phyloP scores from a whole-genome alignment of 257 asterid genomes.

The Marsdenia floribunda region DNA sequence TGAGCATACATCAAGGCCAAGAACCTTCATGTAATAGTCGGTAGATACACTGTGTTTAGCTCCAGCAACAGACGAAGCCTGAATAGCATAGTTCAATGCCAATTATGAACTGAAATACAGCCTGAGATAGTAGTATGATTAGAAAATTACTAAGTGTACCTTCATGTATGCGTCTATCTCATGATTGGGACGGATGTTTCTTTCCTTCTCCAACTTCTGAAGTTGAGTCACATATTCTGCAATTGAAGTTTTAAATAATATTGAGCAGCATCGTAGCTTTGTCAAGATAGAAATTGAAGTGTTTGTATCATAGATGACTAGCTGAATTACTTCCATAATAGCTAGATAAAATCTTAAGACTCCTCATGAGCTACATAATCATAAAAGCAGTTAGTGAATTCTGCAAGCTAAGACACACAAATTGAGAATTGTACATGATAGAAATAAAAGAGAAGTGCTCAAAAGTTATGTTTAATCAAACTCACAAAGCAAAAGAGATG shows the following conservation, averaged over 20 bases:
- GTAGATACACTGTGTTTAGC: constrained; percentile 69
- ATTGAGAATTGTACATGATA: background rate
- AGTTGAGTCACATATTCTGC: constrained; percentile 63
- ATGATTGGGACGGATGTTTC: constrained; percentile 63
- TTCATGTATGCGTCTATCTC: constrained; percentile 87
- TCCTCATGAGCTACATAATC: too few species aligned
- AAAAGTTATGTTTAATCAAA: background rate
- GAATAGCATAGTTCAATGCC: background rate
- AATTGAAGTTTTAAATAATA: background rate
- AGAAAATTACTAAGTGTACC: constrained; percentile 29
- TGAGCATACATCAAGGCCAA: constrained; percentile 81
- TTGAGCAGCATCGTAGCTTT: background rate
- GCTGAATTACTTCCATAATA: background rate
- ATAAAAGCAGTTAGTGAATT: background rate
- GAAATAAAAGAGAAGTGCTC: background rate
- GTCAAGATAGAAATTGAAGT: background rate
- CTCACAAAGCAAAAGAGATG: background rate
- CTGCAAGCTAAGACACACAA: background rate
- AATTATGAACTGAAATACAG: background rate
- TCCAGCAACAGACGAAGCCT: constrained; percentile 80
- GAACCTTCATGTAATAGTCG: constrained; percentile 79
- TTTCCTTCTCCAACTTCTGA: constrained; percentile 54
- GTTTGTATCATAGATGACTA: background rate
- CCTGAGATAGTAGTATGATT: background rate
- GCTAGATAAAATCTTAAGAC: too few species aligned